Evolutionary conservation across 441 rosid species (phyloP).

Genomic region (Erodium moschatum): DNA sequence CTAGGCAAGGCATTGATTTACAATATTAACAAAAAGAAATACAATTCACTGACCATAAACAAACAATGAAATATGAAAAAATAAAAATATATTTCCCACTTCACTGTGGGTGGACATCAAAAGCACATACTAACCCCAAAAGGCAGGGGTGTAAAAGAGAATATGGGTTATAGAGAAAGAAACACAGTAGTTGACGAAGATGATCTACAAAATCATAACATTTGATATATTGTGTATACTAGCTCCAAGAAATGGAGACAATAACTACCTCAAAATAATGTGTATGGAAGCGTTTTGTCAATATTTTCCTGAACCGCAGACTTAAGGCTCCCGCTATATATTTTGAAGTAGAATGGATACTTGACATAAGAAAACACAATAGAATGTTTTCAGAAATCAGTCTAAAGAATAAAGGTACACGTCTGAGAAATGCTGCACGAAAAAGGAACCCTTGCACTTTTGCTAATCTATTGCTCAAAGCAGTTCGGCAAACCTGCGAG

Average conservation of each 20-base stretch:
- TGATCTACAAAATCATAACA: neutral
- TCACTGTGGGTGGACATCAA: neutral
- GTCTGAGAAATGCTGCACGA: slow-evolving; percentile 93
- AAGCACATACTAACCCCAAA: neutral
- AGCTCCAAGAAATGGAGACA: slow-evolving; percentile 4
- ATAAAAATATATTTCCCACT: neutral
- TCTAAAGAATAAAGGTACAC: slow-evolving; percentile 71
- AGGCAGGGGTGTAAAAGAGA: neutral
- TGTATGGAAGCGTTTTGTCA: slow-evolving; percentile 82
- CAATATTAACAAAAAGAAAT: neutral
- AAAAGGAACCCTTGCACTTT: slow-evolving; percentile 97
- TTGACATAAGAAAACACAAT: slow-evolving; percentile 80
- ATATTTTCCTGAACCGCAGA: slow-evolving; percentile 76
- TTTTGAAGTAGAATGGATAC: slow-evolving; percentile 75
- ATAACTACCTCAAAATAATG: slow-evolving; percentile 82
- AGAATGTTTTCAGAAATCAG: slow-evolving; percentile 88
- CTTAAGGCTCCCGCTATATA: slow-evolving; percentile 84
- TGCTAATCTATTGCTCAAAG: slow-evolving; percentile 92
- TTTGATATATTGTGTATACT: neutral
- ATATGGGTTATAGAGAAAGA: neutral
- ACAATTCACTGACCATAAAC: neutral
- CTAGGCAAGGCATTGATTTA: neutral
- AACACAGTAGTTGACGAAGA: too few relatives aligned
- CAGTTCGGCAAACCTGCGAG: slow-evolving; percentile 76
- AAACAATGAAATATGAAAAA: neutral